Conservation (phyloP, 2,329 filamentous ascomycete species). For the Shiraia sp. region DNA sequence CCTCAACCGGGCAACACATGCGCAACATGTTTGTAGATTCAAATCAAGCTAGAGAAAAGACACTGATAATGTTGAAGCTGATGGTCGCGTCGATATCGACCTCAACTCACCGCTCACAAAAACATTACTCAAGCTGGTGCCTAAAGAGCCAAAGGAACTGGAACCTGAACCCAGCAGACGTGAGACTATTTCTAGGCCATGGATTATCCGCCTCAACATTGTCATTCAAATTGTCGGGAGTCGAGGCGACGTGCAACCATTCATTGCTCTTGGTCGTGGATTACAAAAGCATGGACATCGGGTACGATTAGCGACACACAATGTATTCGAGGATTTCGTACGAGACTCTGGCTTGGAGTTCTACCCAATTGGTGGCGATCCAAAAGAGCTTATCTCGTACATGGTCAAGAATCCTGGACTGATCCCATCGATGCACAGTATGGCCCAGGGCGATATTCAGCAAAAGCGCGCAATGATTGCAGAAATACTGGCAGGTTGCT, state of each 20-base stretch:
- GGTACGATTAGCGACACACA: slow-evolving; percentile 34
- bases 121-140: slow-evolving; percentile 22
- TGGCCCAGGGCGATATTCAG: slow-evolving; percentile 36
- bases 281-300: slow-evolving; percentile 43
- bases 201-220: slow-evolving; percentile 48
- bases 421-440: slow-evolving; percentile 25
- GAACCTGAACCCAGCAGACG: neutral
- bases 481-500: slow-evolving; percentile 34
- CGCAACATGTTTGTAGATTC: slow-evolving; percentile 8
- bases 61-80: slow-evolving; percentile 12
- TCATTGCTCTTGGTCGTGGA: slow-evolving; percentile 59
- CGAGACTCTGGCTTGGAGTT: slow-evolving; percentile 40
- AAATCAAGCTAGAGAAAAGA: neutral
- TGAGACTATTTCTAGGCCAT: neutral
- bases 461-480: slow-evolving; percentile 30
- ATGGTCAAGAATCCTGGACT: slow-evolving; percentile 56
- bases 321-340: slow-evolving; percentile 18
- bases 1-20: slow-evolving; percentile 15
- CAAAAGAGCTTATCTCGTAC: slow-evolving; percentile 51
- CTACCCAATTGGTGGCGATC: slow-evolving; percentile 36
- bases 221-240: slow-evolving; percentile 60
- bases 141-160: slow-evolving; percentile 9
- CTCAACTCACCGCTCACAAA: slow-evolving; percentile 25
- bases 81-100: slow-evolving; percentile 32
- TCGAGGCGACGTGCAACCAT: slow-evolving; percentile 62